A percentile compares a stretch with the other conserved stretches of the same genome.
Evolutionary conservation across 2,329 filamentous ascomycete species (phyloP).

Genomic region (Fusarium austroafricanum): DNA sequence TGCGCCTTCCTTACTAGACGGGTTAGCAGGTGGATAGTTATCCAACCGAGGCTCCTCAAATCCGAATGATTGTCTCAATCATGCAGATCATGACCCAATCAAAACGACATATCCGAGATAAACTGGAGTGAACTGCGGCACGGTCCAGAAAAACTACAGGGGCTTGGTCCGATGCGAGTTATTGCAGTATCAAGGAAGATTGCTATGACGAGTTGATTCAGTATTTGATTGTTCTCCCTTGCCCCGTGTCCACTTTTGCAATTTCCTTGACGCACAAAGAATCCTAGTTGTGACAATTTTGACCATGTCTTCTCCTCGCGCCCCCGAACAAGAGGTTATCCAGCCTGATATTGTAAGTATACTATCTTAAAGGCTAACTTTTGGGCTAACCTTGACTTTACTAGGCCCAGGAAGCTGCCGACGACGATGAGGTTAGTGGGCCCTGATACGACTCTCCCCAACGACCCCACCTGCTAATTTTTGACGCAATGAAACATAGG

Average conservation of each 20-base stretch:
- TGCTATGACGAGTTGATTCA: neutral
- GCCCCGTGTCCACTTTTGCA: neutral
- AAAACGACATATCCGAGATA: neutral
- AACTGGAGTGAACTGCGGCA: slow-evolving; percentile 7
- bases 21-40: slow-evolving; percentile 7
- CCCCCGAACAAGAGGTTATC: slow-evolving; percentile 1
- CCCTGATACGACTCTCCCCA: neutral
- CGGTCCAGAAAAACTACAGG: neutral
- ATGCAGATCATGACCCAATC: slow-evolving; percentile 8
- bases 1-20: neutral
- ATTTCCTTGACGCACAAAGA: neutral
- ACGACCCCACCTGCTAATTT: slow-evolving; percentile 17
- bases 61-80: neutral
- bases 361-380: too few species aligned
- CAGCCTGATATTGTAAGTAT: slow-evolving; percentile 6
- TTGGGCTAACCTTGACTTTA: slow-evolving; percentile 5
- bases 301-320: slow-evolving; percentile 10
- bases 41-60: neutral
- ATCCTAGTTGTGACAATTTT: neutral
- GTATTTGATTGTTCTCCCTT: neutral
- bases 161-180: neutral
- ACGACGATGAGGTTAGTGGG: slow-evolving; percentile 38
- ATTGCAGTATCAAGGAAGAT: slow-evolving; percentile 1
- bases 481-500: neutral
- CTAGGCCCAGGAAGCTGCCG: slow-evolving; percentile 24